These are phyloP conservation scores for Talaromyces atroroseus DNA, from an alignment of 2,329 filamentous ascomycete species.

Conservation along the genomic window DNA sequence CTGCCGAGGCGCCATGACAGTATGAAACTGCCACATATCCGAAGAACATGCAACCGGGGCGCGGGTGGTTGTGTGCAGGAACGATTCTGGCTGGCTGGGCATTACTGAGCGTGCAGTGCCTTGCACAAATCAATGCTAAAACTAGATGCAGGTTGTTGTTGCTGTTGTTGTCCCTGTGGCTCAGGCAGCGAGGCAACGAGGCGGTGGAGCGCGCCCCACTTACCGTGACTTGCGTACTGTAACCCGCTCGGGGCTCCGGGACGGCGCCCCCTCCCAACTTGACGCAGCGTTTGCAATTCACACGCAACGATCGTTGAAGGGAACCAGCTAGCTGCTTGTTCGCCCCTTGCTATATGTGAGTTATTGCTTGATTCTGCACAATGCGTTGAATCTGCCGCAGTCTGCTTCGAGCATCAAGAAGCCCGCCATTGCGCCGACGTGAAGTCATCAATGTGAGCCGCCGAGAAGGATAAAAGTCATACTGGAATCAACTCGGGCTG, in stretches of 20 bases:
- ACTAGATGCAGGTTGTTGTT: neutral
- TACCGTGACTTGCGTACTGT: neutral
- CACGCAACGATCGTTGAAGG: too few species aligned
- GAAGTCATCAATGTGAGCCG: slow-evolving; percentile 3
- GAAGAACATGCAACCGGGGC: neutral
- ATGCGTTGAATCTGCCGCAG: neutral
- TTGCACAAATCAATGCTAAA: too few species aligned
- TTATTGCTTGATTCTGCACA: neutral
- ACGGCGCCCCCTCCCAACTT: neutral
- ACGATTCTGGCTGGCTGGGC: too few species aligned
- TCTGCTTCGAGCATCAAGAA: neutral
- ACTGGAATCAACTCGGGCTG: neutral
- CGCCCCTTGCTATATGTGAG: neutral
- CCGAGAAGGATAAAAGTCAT: neutral
- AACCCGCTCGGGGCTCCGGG: neutral
- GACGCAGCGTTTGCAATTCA: too few species aligned
- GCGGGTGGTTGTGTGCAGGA: neutral
- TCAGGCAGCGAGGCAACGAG: too few species aligned
- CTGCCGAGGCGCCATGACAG: neutral
- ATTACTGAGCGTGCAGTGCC: too few species aligned
- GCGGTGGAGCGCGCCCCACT: neutral
- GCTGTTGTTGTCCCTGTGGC: neutral
- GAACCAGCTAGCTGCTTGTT: neutral
- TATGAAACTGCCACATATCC: neutral
- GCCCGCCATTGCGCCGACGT: neutral